Base-by-base conservation (phyloP, 83 land plant species). In the Larix sibirica region DNA sequence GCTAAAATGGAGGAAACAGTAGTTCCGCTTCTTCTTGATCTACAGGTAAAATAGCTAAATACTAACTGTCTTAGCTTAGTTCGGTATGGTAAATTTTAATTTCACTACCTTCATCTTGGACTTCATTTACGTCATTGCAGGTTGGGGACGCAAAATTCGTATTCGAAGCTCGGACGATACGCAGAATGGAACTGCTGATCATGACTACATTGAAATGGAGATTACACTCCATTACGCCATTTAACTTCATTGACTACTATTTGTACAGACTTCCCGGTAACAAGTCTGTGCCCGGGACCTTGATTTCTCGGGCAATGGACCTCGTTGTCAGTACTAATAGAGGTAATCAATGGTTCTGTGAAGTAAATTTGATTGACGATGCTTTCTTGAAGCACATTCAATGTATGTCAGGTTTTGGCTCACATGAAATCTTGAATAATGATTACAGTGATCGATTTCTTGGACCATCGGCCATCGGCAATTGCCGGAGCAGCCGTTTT, bases 1-100 rank as follows among this genome's bases (percentile, higher is more conserved):
- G 86, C 91, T 2, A 92, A 92, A 56, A 90, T 92, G 93, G 91
- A 92, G 71, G 94, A 92, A 64, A 33, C 65, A 54, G n/a, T 21
- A 13, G 82, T 81, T 54, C 91, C 88, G 14, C 12, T 80, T 1
- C 77, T 90, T 31, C 66, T 86, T 26, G 89, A 88, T 38, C 90
- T 86, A 14, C 79, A 33, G 36, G 50, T 64, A 77, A 77, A 78
- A 54, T 18, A 78, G 56, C 56, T 50, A 50, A 50, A 50, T 50
- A 2, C 56, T 50, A 10, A 50, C 56, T 50, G 13, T 50, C 56
- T 50, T 50, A 14, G 24, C 26, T n/a, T 7, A 23, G 78, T 54
- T 78, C 61, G 10, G 28, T 26, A 26, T 59, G n/a, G 62, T 59
- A 59, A 50, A 6, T 77, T 23, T 66, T 10, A 66, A 20, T 66